A percentile compares a stretch with the other conserved stretches of the same genome.
Conservation (phyloP, 106 monocot species). For the Allium cepa region DNA sequence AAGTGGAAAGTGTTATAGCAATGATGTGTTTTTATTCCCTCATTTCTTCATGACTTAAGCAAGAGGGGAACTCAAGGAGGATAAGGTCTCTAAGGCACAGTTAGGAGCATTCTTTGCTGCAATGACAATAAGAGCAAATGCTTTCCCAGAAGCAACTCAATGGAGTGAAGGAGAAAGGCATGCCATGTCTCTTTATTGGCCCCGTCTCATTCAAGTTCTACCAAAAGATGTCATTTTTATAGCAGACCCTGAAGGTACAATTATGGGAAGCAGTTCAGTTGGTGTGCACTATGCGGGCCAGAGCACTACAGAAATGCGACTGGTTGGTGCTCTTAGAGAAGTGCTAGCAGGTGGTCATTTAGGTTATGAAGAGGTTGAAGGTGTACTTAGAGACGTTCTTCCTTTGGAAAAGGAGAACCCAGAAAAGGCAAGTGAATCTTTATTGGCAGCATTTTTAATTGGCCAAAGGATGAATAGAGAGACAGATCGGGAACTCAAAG, state of each 20-base stretch:
- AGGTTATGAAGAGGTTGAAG: conserved; percentile 89
- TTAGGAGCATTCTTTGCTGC: conserved; percentile 95
- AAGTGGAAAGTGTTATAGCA: neutral
- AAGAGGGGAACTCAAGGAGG: conserved; percentile 87
- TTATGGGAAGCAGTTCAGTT: conserved; percentile 54
- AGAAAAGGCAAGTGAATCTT: conserved; percentile 42
- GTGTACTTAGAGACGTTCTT: conserved; percentile 71
- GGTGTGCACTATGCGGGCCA: conserved; percentile 59
- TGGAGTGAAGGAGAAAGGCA: conserved; percentile 85
- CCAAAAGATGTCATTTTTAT: conserved; percentile 80
- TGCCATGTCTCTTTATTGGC: conserved; percentile 74
- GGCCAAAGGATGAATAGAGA: conserved; percentile 98
- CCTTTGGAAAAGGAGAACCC: conserved; percentile 39
- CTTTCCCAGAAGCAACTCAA: conserved; percentile 87
- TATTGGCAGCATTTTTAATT: conserved; percentile 89
- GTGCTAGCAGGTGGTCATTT: conserved; percentile 93
- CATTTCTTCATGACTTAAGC: conserved; percentile 30
- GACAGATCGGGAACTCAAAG: conserved; percentile 85
- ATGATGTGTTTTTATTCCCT: neutral
- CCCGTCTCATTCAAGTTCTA: conserved; percentile 61
- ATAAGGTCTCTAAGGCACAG: conserved; percentile 78
- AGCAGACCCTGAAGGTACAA: conserved; percentile 93
- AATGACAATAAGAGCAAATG: conserved; percentile 91
- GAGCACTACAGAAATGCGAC: conserved; percentile 71
- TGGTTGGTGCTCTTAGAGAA: conserved; percentile 94